Conservation (phyloP, 768 basidiomycete species). For the Neoboletus brunneissimus region DNA sequence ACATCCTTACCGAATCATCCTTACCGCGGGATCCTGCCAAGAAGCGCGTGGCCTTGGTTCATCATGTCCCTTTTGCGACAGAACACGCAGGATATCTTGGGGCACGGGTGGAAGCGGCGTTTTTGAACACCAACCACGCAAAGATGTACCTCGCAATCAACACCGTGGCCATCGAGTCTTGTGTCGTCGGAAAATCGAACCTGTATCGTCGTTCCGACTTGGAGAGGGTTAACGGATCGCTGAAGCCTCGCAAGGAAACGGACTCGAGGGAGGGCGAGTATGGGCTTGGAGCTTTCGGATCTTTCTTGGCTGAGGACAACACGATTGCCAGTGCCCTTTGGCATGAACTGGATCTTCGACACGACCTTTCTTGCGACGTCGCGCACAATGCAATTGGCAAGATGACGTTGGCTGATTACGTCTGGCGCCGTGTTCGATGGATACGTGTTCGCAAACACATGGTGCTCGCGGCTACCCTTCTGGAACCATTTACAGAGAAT, state of each 20-base stretch:
- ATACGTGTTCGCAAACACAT: constrained; percentile 95
- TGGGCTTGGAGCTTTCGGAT: constrained; percentile 79
- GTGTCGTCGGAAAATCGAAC: constrained; percentile 96
- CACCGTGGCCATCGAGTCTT: constrained; percentile 83
- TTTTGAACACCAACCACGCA: constrained; percentile 95
- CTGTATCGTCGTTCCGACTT: constrained; percentile 89
- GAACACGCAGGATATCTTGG: constrained; percentile 70
- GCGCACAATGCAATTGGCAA: constrained; percentile 86
- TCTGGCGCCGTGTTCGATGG: constrained; percentile 91
- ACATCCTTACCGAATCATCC: constrained; percentile 53
- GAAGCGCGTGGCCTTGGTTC: constrained; percentile 75
- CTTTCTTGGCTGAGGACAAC: constrained; percentile 96
- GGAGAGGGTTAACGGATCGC: constrained; percentile 65
- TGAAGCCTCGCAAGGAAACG: constrained; percentile 43
- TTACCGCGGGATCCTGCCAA: constrained; percentile 34
- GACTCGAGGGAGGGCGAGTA: constrained; percentile 21
- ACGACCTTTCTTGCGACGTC: constrained; percentile 89
- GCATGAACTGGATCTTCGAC: constrained; percentile 88
- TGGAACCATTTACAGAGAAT: constrained; percentile 93
- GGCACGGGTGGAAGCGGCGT: constrained; percentile 86
- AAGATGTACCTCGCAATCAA: constrained; percentile 98
- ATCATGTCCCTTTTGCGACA: constrained; percentile 91
- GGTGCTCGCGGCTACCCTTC: constrained; percentile 79
- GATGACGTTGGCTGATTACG: constrained; percentile 82
- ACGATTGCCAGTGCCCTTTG: constrained; percentile 92